Evolutionary conservation across 2,329 filamentous ascomycete genomes (phyloP).

Genomic region (Fusarium sp.): DNA sequence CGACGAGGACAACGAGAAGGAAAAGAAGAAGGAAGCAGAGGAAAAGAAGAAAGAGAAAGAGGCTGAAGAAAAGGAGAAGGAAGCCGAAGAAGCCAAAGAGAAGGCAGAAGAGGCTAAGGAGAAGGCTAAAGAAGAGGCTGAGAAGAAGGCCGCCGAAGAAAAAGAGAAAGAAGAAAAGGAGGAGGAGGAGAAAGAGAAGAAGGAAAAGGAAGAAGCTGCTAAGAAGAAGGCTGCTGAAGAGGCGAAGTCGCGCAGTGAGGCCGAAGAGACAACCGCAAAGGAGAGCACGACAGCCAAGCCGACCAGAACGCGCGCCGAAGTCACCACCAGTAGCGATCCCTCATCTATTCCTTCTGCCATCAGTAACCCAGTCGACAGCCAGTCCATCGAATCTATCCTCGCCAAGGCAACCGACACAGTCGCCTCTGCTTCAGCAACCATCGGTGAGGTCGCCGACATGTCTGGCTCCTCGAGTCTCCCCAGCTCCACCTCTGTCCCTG

Average conservation of each 20-base stretch:
- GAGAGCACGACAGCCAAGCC: slow-evolving; percentile 35
- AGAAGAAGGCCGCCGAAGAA: slow-evolving; percentile 18
- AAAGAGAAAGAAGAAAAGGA: slow-evolving; percentile 29
- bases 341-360: slow-evolving; percentile 45
- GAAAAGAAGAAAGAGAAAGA: slow-evolving; percentile 37
- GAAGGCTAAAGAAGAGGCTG: slow-evolving; percentile 29
- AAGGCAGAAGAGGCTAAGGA: slow-evolving; percentile 33
- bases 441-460: slow-evolving; percentile 32
- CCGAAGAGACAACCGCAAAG: slow-evolving; percentile 7
- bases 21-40: slow-evolving; percentile 17
- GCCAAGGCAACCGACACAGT: slow-evolving; percentile 45
- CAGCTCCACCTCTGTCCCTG: slow-evolving; percentile 38
- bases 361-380: slow-evolving; percentile 41
- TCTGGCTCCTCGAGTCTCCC: slow-evolving; percentile 33
- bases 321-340: slow-evolving; percentile 33
- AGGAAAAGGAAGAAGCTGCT: slow-evolving; percentile 31
- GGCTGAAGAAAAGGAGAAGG: slow-evolving; percentile 22
- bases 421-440: slow-evolving; percentile 22
- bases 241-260: slow-evolving; percentile 29
- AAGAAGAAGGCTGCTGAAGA: slow-evolving; percentile 29
- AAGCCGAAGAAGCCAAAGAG: slow-evolving; percentile 36
- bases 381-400: slow-evolving; percentile 45
- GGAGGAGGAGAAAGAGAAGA: slow-evolving; percentile 27
- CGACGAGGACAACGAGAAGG: slow-evolving; percentile 13
- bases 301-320: slow-evolving; percentile 30